Conservation (phyloP, 345 rosid species). For the Durio zibethinus region DNA sequence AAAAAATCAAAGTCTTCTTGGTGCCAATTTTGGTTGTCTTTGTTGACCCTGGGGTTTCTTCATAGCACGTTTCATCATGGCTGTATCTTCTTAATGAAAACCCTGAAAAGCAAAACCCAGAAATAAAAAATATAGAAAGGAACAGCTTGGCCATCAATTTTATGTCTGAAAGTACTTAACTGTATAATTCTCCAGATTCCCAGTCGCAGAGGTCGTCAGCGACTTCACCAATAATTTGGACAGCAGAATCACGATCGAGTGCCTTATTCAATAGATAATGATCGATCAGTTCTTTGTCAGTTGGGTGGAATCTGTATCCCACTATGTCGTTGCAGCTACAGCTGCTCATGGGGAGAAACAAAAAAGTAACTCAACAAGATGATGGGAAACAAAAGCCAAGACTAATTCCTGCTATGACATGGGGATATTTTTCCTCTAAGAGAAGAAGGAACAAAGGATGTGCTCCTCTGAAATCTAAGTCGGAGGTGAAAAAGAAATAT, state of each 20-base stretch:
- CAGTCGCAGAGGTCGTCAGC: not conserved
- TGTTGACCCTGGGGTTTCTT: not conserved
- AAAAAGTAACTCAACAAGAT: not conserved
- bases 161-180: not conserved
- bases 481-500: not conserved
- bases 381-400: not conserved
- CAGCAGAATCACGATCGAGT: constrained; percentile 15
- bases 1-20: constrained; percentile 42
- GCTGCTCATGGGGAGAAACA: not conserved
- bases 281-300: constrained; percentile 15
- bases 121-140: not conserved
- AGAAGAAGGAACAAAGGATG: not conserved
- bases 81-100: not conserved
- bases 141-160: not conserved
- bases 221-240: constrained; percentile 13
- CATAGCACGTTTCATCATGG: not conserved
- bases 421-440: not conserved
- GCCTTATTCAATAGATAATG: not conserved
- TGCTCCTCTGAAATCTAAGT: not conserved
- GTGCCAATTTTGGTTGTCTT: constrained; percentile 30
- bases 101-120: not conserved
- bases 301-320: constrained; percentile 14
- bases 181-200: not conserved
- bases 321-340: not conserved
- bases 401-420: not conserved